A percentile compares a stretch with the other conserved stretches of the same genome.
These are phyloP conservation scores for Circinella minor DNA, from an alignment of 371 early-diverging fungal genomes.

Conservation along the genomic window DNA sequence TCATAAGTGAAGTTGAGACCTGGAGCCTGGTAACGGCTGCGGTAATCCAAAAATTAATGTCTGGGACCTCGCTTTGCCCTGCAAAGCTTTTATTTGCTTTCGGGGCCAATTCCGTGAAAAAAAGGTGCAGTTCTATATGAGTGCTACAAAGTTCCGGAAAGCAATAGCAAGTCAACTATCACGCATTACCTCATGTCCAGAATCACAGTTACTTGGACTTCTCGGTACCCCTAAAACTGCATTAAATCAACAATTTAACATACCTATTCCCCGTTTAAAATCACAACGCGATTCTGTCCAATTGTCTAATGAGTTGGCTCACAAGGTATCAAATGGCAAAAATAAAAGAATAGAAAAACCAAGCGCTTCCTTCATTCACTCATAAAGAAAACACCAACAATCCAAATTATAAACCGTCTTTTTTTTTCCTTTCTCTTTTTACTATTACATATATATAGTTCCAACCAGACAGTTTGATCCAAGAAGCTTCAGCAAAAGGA, in stretches of 20 bases:
- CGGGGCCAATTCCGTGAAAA: neutral
- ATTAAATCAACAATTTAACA: conserved; percentile 17
- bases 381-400: too few relatives aligned
- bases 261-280: conserved; percentile 23
- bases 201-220: conserved; percentile 12
- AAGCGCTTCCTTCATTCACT: neutral
- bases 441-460: conserved; percentile 10
- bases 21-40: too few relatives aligned
- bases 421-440: neutral
- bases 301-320: conserved; percentile 52
- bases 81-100: neutral
- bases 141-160: conserved; percentile 17
- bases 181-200: conserved; percentile 18
- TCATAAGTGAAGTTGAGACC: too few relatives aligned
- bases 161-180: conserved; percentile 27
- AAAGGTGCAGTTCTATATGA: neutral
- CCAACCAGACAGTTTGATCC: conserved; percentile 11
- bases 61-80: too few relatives aligned
- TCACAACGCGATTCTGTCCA: conserved; percentile 57
- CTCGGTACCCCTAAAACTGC: conserved; percentile 23
- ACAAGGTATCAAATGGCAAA: conserved; percentile 34
- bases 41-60: too few relatives aligned
- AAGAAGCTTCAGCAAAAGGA: conserved; percentile 33
- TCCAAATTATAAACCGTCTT: neutral
- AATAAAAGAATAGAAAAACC: too few relatives aligned